Percentiles rank a stretch among this genome's conserved stretches.
These are phyloP conservation scores for Alternaria metachromatica DNA, from an alignment of 2,329 filamentous ascomycete species.

Conservation along the genomic window DNA sequence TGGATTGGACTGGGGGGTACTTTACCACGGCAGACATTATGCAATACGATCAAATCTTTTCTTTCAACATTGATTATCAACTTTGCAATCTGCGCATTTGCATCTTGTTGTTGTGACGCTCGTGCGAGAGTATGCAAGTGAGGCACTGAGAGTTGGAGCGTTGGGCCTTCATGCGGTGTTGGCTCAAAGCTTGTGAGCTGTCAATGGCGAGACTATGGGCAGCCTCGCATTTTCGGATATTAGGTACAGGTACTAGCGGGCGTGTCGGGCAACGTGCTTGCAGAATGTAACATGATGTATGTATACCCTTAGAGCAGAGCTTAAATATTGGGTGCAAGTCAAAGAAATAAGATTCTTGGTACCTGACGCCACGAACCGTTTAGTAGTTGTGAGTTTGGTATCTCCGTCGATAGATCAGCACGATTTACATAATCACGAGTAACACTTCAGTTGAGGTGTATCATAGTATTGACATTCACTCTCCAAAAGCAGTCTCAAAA, in stretches of 20 bases:
- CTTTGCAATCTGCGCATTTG: neutral
- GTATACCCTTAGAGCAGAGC: neutral
- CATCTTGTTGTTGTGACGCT: neutral
- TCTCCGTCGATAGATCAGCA: neutral
- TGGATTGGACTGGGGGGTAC: conserved; percentile 4
- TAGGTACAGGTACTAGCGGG: neutral
- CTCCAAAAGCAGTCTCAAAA: neutral
- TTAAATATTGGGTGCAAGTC: neutral
- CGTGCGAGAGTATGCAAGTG: neutral
- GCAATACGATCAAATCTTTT: neutral
- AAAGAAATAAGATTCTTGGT: neutral
- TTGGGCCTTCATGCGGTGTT: neutral
- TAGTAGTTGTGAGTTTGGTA: neutral
- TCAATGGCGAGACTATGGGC: neutral
- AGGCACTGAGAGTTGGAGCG: neutral
- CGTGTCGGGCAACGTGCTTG: neutral
- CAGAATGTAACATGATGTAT: neutral
- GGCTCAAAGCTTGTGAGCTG: neutral
- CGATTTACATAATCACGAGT: neutral
- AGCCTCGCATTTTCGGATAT: neutral
- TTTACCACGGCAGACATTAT: neutral
- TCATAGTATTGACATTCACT: neutral
- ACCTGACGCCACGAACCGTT: neutral
- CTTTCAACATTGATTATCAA: neutral
- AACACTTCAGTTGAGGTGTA: neutral